Evolutionary conservation across 176 grass and related monocot species (phyloP).

Genomic region (Oryza rufipogon): DNA sequence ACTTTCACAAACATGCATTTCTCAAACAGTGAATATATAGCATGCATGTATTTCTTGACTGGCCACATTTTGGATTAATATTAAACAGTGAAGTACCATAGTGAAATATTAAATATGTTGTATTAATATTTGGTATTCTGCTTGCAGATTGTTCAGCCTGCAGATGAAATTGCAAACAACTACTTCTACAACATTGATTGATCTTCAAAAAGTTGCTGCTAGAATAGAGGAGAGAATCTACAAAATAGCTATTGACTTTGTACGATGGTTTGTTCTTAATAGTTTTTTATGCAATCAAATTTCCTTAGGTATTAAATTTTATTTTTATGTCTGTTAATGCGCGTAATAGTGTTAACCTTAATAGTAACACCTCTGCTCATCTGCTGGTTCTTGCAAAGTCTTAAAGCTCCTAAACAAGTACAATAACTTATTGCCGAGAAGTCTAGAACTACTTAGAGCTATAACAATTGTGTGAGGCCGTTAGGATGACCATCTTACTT

Average conservation of each 20-base stretch:
- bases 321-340: neutral
- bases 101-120: constrained; percentile 4
- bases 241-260: neutral
- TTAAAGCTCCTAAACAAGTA: neutral
- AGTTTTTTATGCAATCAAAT: neutral
- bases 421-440: neutral
- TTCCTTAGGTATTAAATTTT: neutral
- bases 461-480: neutral
- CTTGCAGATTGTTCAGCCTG: neutral
- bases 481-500: neutral
- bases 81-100: neutral
- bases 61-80: neutral
- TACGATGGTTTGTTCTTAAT: neutral
- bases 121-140: neutral
- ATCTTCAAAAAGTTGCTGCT: constrained; percentile 19
- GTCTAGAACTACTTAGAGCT: neutral
- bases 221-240: neutral
- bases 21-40: neutral
- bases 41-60: neutral
- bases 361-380: neutral
- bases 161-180: neutral
- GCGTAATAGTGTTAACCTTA: neutral
- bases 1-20: neutral
- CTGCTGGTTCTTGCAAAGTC: neutral
- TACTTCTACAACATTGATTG: neutral